Percentiles rank a stretch among this genome's conserved stretches.
phyloP scores from a whole-genome alignment of 768 basidiomycete genomes.

The Mycena leptocephala region DNA sequence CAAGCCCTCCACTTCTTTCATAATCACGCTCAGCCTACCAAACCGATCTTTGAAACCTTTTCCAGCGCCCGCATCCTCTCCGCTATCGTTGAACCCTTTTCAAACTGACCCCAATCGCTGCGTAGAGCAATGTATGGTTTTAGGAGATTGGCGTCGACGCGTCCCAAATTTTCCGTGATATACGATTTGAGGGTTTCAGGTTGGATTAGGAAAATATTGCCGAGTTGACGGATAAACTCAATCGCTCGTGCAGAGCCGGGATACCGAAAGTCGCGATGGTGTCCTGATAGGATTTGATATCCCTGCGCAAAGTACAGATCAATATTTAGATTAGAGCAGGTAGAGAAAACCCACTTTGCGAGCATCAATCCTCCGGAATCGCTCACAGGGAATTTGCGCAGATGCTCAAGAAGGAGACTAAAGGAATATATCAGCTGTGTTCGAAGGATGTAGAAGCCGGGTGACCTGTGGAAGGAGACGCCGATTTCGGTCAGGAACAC shows the following conservation, averaged over 20 bases:
- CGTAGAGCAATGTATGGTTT: constrained; percentile 93
- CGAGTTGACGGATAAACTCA: constrained; percentile 98
- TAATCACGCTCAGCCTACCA: constrained; percentile 85
- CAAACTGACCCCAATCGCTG: constrained; percentile 92
- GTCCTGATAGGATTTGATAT: constrained; percentile 97
- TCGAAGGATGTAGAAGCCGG: neutral
- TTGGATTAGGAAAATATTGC: constrained; percentile 96
- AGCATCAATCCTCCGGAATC: constrained; percentile 98
- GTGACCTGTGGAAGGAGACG: constrained; percentile 91
- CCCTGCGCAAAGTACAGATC: constrained; percentile 65
- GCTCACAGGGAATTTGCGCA: constrained; percentile 96
- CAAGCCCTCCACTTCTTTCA: constrained; percentile 88
- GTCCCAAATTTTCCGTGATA: constrained; percentile 94
- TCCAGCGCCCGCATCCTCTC: constrained; percentile 57
- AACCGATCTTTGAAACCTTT: constrained; percentile 76
- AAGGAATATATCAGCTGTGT: constrained; percentile 13
- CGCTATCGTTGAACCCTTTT: constrained; percentile 83
- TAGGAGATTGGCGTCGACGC: constrained; percentile 89
- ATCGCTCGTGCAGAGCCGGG: constrained; percentile 91
- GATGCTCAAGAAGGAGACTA: constrained; percentile 93
- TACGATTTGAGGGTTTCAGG: constrained; percentile 97
- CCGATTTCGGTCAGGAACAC: constrained; percentile 95
- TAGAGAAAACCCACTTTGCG: constrained; percentile 80
- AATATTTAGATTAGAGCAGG: neutral
- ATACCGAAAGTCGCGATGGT: constrained; percentile 87